phyloP scores from a whole-genome alignment of 176 grass and related monocot genomes.

The Themeda triandra region DNA sequence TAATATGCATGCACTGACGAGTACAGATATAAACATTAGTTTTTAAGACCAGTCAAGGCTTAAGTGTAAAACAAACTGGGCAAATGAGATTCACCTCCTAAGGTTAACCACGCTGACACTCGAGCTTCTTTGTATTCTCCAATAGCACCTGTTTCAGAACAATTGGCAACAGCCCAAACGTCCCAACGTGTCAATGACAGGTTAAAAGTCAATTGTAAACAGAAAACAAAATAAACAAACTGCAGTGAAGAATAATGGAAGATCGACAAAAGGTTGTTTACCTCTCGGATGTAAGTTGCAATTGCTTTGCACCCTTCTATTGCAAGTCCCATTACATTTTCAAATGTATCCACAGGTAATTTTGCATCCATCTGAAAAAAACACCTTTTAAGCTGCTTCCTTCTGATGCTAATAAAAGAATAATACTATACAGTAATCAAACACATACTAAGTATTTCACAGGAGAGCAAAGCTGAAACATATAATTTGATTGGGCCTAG shows the following conservation, averaged over 20 bases:
- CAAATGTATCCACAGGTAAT: conserved; percentile 85
- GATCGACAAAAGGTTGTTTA: conserved; percentile 32
- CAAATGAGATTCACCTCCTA: not conserved
- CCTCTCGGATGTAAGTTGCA: conserved; percentile 72
- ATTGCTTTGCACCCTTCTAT: conserved; percentile 96
- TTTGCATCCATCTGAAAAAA: conserved; percentile 89
- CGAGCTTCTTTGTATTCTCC: conserved; percentile 73
- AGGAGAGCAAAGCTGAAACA: conserved; percentile 7
- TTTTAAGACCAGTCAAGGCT: conserved; percentile 2
- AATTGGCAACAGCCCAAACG: not conserved
- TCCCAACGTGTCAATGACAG: no score
- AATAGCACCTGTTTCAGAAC: conserved; percentile 57
- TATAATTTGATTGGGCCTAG: not conserved
- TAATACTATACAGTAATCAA: not conserved
- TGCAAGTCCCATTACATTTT: conserved; percentile 90
- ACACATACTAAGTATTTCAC: not conserved
- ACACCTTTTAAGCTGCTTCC: not conserved
- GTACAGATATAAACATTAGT: not conserved
- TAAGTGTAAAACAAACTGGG: not conserved
- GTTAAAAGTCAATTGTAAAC: not conserved
- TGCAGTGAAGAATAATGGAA: not conserved
- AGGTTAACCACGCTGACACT: conserved; percentile 60
- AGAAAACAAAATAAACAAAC: not conserved
- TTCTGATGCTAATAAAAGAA: conserved; percentile 21
- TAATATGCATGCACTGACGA: not conserved